Evolutionary conservation across 768 basidiomycete genomes (phyloP), one percentile per base, ranked within the genome.

Genomic region (Boletus edulis): DNA sequence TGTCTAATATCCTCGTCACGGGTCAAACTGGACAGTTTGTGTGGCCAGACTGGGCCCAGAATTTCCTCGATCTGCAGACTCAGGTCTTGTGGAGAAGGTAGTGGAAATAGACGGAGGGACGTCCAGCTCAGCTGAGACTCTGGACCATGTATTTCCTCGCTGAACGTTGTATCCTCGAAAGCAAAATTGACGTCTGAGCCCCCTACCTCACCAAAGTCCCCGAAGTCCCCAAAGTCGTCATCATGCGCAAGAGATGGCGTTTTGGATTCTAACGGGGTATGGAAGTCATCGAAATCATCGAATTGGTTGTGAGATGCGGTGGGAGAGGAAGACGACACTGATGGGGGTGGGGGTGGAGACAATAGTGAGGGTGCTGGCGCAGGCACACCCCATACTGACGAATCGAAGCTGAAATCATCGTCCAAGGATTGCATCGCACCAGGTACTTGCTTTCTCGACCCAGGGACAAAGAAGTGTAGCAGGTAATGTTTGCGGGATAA

Each of bases 201-300:
- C 66, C 67, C 79, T 24, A 70, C 83, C 58, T 89, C 89, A 62
- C 84, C 90, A 69, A 93, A 93, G 65, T 94, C 93, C 17, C 87
- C 91, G 71, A 93, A 93, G 61, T 93, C 91, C 47, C 85, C 89
- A 71, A 91, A 91, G 55, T 91, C 89, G 61, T 91, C 92, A 44
- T 89, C 86, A 14, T 67, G 71, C 17, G 45, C 67, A 15, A 73
- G 43, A 22, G 70, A 71, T 22, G 71, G 67, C 1, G 75, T 79
- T 29, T 76, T 74, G 34, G 81, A 81, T 58, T 57, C 73, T 65
- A 58, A 73, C 68, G 58, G 81, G 80, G 69, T 78, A 62, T 79
- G 78, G 51, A 80, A 77, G 55, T 75, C 71, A 20, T 72, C 72
- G 62, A 85, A 84, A 51, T 84, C 82, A 52, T 85, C 81, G 61